Evolutionary conservation across 306 rosid species (phyloP).

Genomic region (peach (Prunus persica)): DNA sequence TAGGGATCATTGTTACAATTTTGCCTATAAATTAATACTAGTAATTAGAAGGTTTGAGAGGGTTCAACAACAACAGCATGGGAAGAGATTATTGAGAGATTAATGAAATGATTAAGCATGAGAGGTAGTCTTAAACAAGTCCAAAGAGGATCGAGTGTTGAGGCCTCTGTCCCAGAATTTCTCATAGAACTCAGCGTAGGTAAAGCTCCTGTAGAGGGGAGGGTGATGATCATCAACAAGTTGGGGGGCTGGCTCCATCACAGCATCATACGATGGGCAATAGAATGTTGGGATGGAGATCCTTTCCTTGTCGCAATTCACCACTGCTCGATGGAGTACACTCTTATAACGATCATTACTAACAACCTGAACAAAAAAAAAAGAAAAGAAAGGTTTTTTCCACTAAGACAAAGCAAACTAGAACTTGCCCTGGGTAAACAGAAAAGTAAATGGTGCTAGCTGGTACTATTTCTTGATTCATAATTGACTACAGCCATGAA

Average conservation of each 20-base stretch:
- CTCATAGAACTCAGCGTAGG: constrained; percentile 20
- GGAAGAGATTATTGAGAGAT: background rate
- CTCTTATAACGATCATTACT: constrained; percentile 33
- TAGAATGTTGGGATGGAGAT: constrained; percentile 36
- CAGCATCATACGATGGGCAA: constrained; percentile 27
- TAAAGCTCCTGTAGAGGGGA: constrained; percentile 9
- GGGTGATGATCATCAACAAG: constrained; percentile 1
- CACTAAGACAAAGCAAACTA: too few species aligned
- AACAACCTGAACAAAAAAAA: background rate
- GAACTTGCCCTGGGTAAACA: too few species aligned
- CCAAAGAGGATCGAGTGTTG: constrained; percentile 6
- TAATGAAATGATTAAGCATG: background rate
- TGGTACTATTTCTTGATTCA: too few species aligned
- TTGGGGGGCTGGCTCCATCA: constrained; percentile 13
- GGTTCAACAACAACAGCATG: background rate
- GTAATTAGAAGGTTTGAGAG: background rate
- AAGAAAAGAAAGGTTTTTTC: too few species aligned
- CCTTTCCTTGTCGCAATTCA: constrained; percentile 24
- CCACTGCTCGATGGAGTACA: constrained; percentile 30
- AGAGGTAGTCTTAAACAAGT: constrained; percentile 10
- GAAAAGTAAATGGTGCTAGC: too few species aligned
- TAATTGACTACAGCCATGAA: too few species aligned
- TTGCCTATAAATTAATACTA: background rate
- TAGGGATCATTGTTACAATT: too few species aligned
- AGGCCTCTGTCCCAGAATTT: constrained; percentile 27